phyloP scores from a whole-genome alignment of 2,329 filamentous ascomycete species.

The Hypocrella siamensis region DNA sequence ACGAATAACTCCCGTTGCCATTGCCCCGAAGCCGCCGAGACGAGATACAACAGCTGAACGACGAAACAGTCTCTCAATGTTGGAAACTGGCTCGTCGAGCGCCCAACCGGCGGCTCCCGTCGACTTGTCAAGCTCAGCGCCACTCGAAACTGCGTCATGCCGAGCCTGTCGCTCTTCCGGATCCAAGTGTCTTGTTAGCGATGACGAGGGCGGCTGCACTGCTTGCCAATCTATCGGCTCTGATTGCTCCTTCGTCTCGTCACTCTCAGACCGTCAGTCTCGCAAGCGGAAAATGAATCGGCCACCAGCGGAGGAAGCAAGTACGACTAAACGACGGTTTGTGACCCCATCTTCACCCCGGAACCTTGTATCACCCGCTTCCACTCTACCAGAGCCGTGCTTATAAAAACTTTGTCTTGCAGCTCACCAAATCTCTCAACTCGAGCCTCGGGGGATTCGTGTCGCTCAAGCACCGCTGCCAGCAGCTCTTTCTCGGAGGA shows the following conservation, averaged over 20 bases:
- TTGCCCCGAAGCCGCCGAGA: conserved; percentile 43
- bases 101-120: conserved; percentile 36
- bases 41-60: conserved; percentile 24
- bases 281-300: conserved; percentile 66
- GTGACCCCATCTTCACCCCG: conserved; percentile 14
- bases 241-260: conserved; percentile 60
- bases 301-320: conserved; percentile 41
- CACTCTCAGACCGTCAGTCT: conserved; percentile 37
- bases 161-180: conserved; percentile 62
- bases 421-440: conserved; percentile 40
- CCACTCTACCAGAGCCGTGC: too few relatives aligned
- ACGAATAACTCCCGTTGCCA: conserved; percentile 49
- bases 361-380: too few relatives aligned
- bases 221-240: conserved; percentile 65
- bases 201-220: conserved; percentile 62
- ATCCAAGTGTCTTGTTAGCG: conserved; percentile 57
- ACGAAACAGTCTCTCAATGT: conserved; percentile 29
- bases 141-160: conserved; percentile 39
- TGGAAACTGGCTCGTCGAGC: conserved; percentile 33
- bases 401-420: too few relatives aligned
- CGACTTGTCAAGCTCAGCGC: conserved; percentile 27
- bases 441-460: conserved; percentile 37
- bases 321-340: conserved; percentile 53
- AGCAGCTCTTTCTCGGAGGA: conserved; percentile 52
- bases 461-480: conserved; percentile 44